Conservation (phyloP, 805 yeast species). For the Myxozyma udenii region DNA sequence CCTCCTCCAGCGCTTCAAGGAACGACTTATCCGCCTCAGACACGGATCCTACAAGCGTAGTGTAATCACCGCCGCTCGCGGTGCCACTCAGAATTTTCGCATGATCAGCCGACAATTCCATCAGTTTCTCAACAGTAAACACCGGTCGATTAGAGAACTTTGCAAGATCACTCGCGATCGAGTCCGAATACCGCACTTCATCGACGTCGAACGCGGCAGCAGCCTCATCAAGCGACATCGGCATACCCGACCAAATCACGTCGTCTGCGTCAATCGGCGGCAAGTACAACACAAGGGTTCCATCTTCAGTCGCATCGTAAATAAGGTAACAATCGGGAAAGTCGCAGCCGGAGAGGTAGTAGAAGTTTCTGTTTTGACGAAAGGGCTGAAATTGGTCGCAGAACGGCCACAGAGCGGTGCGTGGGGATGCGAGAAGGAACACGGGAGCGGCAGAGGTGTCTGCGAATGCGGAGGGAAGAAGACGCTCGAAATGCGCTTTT, state of each 20-base stretch:
- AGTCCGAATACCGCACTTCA: constrained; percentile 62
- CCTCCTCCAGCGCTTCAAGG: constrained; percentile 73
- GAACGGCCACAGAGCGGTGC: constrained; percentile 45
- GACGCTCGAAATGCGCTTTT: constrained; percentile 1
- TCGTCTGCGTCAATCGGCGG: constrained; percentile 86
- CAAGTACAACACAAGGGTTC: constrained; percentile 62
- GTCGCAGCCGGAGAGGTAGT: constrained; percentile 77
- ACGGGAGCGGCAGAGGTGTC: constrained; percentile 32
- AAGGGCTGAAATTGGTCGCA: constrained; percentile 69
- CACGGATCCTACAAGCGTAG: not conserved
- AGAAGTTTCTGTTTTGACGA: constrained; percentile 89
- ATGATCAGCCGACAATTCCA: constrained; percentile 24
- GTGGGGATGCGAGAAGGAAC: constrained; percentile 33
- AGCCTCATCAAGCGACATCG: constrained; percentile 67
- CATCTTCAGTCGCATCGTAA: constrained; percentile 51
- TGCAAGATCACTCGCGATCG: constrained; percentile 41
- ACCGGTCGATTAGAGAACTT: constrained; percentile 13
- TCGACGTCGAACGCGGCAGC: constrained; percentile 70
- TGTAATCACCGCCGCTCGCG: not conserved
- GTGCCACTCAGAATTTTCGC: not conserved
- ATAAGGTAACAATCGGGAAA: constrained; percentile 72
- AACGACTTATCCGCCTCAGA: constrained; percentile 29
- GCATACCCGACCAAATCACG: constrained; percentile 95
- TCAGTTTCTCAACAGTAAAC: constrained; percentile 33
- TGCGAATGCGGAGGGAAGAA: constrained; percentile 14